These are phyloP conservation scores for Nepenthes gracilis DNA, from an alignment of 148 eudicot species.

Conservation along the genomic window DNA sequence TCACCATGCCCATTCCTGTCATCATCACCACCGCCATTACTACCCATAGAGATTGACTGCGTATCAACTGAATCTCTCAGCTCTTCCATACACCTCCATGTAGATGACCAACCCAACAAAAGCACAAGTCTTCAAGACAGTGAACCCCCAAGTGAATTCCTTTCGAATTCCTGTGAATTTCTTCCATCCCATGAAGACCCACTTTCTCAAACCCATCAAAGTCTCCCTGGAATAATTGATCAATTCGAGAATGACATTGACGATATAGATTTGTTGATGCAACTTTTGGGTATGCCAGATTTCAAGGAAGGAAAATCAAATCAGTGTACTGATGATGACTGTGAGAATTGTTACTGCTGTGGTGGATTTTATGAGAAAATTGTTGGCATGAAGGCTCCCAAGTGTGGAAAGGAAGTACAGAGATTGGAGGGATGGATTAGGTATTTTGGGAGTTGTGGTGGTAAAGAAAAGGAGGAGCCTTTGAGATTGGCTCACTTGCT, in stretches of 20 bases:
- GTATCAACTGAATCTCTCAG: constrained; percentile 32
- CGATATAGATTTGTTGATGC: constrained; percentile 49
- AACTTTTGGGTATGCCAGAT: constrained; percentile 44
- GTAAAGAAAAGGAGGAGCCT: constrained; percentile 37
- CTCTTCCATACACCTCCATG: constrained; percentile 43
- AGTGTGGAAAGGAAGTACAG: constrained; percentile 48
- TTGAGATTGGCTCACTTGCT: constrained; percentile 69
- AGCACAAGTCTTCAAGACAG: constrained; percentile 28
- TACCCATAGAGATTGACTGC: constrained; percentile 7
- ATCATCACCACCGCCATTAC: constrained; percentile 5
- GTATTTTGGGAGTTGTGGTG: constrained; percentile 22
- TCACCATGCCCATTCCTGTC: constrained; percentile 3
- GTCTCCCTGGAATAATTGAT: constrained; percentile 9
- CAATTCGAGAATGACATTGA: constrained; percentile 11
- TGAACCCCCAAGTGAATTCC: constrained; percentile 52
- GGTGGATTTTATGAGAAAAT: constrained; percentile 56
- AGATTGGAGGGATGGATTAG: constrained; percentile 76
- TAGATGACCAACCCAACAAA: constrained; percentile 17
- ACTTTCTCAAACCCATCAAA: constrained; percentile 13
- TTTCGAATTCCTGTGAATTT: constrained; percentile 38
- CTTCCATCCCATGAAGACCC: constrained; percentile 29
- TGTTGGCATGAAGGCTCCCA: constrained; percentile 69
- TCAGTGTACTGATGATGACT: not conserved
- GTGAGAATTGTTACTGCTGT: constrained; percentile 20
- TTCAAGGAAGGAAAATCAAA: constrained; percentile 10